Conservation (phyloP, 169 alveolate species). For the Fabrea salina region DNA sequence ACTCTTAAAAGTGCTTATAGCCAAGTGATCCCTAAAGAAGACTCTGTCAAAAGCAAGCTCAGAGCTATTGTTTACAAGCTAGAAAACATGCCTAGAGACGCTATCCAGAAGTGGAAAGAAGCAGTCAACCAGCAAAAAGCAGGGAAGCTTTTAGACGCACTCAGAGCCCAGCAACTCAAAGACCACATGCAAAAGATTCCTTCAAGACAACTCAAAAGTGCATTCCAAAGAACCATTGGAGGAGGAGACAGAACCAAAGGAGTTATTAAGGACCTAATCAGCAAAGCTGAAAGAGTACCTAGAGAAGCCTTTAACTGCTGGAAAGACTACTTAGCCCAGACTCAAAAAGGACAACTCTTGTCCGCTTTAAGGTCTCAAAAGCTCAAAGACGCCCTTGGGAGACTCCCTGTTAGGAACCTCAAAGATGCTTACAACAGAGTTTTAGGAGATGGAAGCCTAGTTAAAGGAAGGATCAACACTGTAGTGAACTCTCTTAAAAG, state of each 20-base stretch:
- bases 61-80: not conserved
- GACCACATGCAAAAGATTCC: not conserved
- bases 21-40: not conserved
- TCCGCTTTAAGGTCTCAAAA: not conserved
- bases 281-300: not conserved
- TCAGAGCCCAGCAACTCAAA: not conserved
- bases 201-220: not conserved
- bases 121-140: not conserved
- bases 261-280: not conserved
- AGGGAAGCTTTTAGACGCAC: not conserved
- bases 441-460: not conserved
- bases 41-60: not conserved
- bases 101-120: not conserved
- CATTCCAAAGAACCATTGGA: slow-evolving; percentile 12
- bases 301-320: not conserved
- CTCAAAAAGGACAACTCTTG: not conserved
- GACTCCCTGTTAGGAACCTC: not conserved
- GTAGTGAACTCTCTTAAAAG: not conserved
- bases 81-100: slow-evolving; percentile 15
- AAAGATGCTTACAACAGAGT: not conserved
- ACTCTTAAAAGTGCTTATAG: not conserved
- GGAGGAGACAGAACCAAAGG: slow-evolving; percentile 9
- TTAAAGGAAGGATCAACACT: not conserved
- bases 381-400: not conserved
- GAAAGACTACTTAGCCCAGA: not conserved